Evolutionary conservation across 768 basidiomycete genomes (phyloP).

Genomic region (Termitomyces sp.): DNA sequence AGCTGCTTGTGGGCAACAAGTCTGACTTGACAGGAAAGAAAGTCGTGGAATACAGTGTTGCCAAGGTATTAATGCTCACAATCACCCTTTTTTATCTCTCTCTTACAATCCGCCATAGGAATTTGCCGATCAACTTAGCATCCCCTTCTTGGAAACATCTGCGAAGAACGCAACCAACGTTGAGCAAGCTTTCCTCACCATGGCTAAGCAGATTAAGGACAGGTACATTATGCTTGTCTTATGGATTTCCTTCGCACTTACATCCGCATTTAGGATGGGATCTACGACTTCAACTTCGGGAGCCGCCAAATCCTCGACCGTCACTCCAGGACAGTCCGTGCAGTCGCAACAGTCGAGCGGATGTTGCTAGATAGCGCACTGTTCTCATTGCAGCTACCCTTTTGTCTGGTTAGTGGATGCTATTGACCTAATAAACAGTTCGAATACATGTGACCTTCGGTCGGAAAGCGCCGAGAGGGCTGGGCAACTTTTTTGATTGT

Average conservation of each 20-base stretch:
- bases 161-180: slow-evolving; percentile 99
- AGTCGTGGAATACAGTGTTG: slow-evolving; percentile 84
- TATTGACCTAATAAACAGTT: too few species aligned
- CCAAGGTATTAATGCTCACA: slow-evolving; percentile 50
- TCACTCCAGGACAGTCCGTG: slow-evolving; percentile 81
- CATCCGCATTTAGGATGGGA: slow-evolving; percentile 63
- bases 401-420: neutral
- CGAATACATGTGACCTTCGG: too few species aligned
- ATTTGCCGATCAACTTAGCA: slow-evolving; percentile 90
- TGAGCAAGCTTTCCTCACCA: slow-evolving; percentile 98
- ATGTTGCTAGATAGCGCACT: slow-evolving; percentile 62
- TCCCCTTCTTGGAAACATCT: slow-evolving; percentile 98
- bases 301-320: slow-evolving; percentile 75
- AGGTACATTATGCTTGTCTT: slow-evolving; percentile 41
- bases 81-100: neutral
- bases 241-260: neutral
- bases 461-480: too few species aligned
- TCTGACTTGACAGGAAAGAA: slow-evolving; percentile 97
- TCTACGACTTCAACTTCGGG: slow-evolving; percentile 71
- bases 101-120: slow-evolving; percentile 44
- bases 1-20: slow-evolving; percentile 97
- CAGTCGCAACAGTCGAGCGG: slow-evolving; percentile 67
- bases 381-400: neutral
- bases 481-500: too few species aligned
- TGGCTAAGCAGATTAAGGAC: slow-evolving; percentile 96